These are phyloP conservation scores for Aspergillus viridinutans DNA, from an alignment of 2,329 filamentous ascomycete genomes.

Conservation along the genomic window DNA sequence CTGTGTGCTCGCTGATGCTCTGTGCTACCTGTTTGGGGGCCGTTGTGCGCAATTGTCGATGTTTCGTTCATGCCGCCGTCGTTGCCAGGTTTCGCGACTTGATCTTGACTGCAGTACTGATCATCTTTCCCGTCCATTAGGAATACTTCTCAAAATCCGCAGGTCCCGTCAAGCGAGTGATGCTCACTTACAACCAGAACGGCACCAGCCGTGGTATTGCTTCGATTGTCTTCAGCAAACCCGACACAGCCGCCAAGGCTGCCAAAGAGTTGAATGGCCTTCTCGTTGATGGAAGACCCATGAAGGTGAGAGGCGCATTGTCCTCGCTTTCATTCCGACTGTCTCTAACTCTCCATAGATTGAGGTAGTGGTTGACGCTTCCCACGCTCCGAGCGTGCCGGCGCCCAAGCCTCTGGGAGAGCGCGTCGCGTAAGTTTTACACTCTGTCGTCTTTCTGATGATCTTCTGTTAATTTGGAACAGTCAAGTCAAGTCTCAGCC, in stretches of 20 bases:
- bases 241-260: constrained; percentile 79
- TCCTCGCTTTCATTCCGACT: background rate
- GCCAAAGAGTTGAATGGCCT: constrained; percentile 81
- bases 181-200: constrained; percentile 88
- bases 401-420: constrained; percentile 74
- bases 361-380: constrained; percentile 81
- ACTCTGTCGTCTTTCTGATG: background rate
- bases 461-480: constrained; percentile 20
- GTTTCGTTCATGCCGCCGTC: constrained; percentile 21
- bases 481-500: constrained; percentile 67
- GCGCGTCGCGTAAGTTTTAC: constrained; percentile 65
- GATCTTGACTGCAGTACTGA: constrained; percentile 41
- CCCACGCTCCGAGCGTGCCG: constrained; percentile 63
- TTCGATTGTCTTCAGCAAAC: constrained; percentile 77
- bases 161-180: constrained; percentile 84
- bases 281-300: constrained; percentile 80
- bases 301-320: constrained; percentile 63
- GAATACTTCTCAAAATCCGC: constrained; percentile 91
- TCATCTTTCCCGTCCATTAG: constrained; percentile 58
- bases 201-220: constrained; percentile 89
- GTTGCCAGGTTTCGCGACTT: constrained; percentile 17
- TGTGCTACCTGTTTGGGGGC: constrained; percentile 24
- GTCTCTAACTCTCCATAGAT: constrained; percentile 54
- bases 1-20: constrained; percentile 60
- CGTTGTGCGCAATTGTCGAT: constrained; percentile 23